Conservation (phyloP, 139 green algal species). For the Zygnema circumcarinatum region DNA sequence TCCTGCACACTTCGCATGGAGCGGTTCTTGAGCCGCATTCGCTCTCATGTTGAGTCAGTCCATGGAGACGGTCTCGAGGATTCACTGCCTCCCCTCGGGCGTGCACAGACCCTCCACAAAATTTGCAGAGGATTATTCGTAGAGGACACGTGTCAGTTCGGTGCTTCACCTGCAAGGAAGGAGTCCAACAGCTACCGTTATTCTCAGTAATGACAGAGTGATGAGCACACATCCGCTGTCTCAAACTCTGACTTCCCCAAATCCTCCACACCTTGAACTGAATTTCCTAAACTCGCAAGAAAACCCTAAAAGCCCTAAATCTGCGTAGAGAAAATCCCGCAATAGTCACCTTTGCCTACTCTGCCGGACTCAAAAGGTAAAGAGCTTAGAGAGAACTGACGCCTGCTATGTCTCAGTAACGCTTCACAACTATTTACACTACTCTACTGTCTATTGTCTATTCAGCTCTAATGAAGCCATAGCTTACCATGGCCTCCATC, state of each 20-base stretch:
- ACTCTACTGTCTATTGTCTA: no score
- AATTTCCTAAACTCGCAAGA: no score
- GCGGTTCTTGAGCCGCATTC: conserved; percentile 43
- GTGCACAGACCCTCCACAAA: conserved; percentile 46
- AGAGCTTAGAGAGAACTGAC: no score
- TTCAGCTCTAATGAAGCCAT: no score
- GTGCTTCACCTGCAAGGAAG: conserved; percentile 29
- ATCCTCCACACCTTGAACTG: no score
- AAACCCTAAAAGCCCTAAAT: not conserved
- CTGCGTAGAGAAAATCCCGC: not conserved
- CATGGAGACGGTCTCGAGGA: conserved; percentile 26
- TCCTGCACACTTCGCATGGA: conserved; percentile 41
- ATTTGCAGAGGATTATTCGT: conserved; percentile 40
- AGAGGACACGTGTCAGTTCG: conserved; percentile 34
- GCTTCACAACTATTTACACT: no score
- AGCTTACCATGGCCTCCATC: conserved; percentile 48
- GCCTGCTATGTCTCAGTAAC: no score
- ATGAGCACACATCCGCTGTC: no score
- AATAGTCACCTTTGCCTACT: not conserved
- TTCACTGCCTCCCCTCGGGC: conserved; percentile 9
- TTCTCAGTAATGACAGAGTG: not conserved
- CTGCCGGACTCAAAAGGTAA: no score
- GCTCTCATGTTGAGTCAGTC: conserved; percentile 47
- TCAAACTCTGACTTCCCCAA: no score
- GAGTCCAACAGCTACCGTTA: not conserved